These are phyloP conservation scores for Suillus hirtellus DNA, from an alignment of 768 basidiomycete genomes.

Conservation along the genomic window DNA sequence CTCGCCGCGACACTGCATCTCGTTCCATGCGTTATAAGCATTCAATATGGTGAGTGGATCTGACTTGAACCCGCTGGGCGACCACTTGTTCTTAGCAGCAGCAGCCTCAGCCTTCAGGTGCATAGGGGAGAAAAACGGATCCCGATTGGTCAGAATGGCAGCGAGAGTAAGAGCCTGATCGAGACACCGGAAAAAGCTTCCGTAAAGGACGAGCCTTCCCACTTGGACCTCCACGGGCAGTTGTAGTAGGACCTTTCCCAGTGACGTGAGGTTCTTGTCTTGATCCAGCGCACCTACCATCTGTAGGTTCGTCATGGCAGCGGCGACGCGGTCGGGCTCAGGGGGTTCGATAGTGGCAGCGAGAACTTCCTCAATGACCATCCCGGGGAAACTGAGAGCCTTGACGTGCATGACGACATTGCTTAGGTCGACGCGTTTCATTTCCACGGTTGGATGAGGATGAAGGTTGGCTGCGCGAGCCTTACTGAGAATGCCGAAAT, in stretches of 20 bases:
- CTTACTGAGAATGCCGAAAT: slow-evolving; percentile 79
- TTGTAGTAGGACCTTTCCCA: slow-evolving; percentile 86
- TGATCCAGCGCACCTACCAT: slow-evolving; percentile 87
- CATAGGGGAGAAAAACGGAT: slow-evolving; percentile 86
- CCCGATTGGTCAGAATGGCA: slow-evolving; percentile 87
- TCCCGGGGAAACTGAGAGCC: slow-evolving; percentile 83
- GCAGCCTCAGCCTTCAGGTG: slow-evolving; percentile 71
- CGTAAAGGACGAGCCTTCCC: slow-evolving; percentile 86
- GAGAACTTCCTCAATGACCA: slow-evolving; percentile 86
- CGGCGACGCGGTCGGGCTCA: slow-evolving; percentile 66
- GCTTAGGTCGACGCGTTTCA: slow-evolving; percentile 87
- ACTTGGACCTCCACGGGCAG: slow-evolving; percentile 89
- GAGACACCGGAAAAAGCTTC: slow-evolving; percentile 90
- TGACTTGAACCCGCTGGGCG: slow-evolving; percentile 75
- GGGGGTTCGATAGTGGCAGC: slow-evolving; percentile 87
- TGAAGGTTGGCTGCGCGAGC: slow-evolving; percentile 59
- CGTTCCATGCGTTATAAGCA: slow-evolving; percentile 84
- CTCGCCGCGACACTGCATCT: slow-evolving; percentile 64
- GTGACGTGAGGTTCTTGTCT: slow-evolving; percentile 74
- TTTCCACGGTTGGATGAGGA: slow-evolving; percentile 89
- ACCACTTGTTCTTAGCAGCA: slow-evolving; percentile 75
- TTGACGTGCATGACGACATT: slow-evolving; percentile 98
- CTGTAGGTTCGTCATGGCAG: slow-evolving; percentile 77
- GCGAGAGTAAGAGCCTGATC: slow-evolving; percentile 87
- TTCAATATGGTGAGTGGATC: slow-evolving; percentile 78